These are phyloP conservation scores for Globisporangium acanthophoron DNA, from an alignment of 352 stramenopile genomes.

Conservation along the genomic window DNA sequence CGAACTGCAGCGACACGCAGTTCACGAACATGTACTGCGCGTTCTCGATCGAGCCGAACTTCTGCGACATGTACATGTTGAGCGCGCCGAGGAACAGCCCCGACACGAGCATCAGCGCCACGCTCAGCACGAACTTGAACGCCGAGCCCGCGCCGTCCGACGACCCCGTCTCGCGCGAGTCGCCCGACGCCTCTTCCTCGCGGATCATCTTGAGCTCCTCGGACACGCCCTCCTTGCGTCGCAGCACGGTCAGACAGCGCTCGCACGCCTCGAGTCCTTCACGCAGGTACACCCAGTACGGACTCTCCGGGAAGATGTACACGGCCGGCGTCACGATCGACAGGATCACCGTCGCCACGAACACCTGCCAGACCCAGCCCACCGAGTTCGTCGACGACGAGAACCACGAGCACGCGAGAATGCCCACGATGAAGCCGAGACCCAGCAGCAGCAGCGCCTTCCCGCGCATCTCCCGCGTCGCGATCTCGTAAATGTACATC, in stretches of 20 bases:
- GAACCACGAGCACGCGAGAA: constrained; percentile 48
- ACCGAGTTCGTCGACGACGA: constrained; percentile 59
- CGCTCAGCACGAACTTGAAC: constrained; percentile 63
- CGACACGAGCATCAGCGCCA: constrained; percentile 65
- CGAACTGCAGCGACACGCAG: constrained; percentile 46
- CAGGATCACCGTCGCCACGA: constrained; percentile 58
- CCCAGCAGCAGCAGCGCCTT: constrained; percentile 65
- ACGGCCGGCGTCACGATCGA: constrained; percentile 60
- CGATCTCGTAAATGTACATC: constrained; percentile 81
- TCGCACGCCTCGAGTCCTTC: constrained; percentile 72
- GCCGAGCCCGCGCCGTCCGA: constrained; percentile 17
- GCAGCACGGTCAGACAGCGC: constrained; percentile 50
- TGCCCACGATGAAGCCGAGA: constrained; percentile 56
- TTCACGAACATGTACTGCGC: constrained; percentile 51
- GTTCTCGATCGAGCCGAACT: constrained; percentile 20
- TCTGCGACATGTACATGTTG: constrained; percentile 38
- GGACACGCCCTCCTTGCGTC: constrained; percentile 58
- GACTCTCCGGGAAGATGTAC: constrained; percentile 72
- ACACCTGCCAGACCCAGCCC: constrained; percentile 75
- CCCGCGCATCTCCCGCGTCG: constrained; percentile 67
- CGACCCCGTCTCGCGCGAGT: constrained; percentile 1
- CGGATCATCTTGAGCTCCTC: constrained; percentile 69
- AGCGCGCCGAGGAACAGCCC: constrained; percentile 51
- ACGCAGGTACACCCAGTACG: constrained; percentile 68
- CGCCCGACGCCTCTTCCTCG: constrained; percentile 43